Base-by-base conservation (phyloP, 1,139 yeast genomes). In the Diutina pseudorugosa region DNA sequence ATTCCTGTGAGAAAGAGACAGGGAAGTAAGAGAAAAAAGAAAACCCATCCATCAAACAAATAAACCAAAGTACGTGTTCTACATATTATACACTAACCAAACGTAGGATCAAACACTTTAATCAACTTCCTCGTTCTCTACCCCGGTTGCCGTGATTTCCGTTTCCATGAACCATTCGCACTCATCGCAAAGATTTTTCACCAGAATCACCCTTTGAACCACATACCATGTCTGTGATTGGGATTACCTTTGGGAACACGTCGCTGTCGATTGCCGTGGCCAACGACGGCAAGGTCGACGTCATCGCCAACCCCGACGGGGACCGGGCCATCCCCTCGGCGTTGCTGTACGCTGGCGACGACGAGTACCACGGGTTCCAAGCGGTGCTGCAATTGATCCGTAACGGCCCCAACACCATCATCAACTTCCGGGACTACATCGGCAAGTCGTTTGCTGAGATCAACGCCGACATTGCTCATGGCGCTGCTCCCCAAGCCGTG, bases 231-330 rank as follows among this genome's bases (percentile, higher is more conserved):
- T 62, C 65, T 53, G 88, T 90, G 61, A 87, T 93, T 70, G 98
- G 99, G 70, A 81, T 93, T 66, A 84, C 97, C 52, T 91, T 93
- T 68, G 99, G 99, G 69, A 93, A 93, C 80, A 85, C 96, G 52
- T 80, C 96, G 55, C 86, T 98, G 50, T 87, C 98, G 58, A 90
- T 93, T 68, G 97, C 98, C 49, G 87, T 86, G 65, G 90, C 91
- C 60, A 80, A 85, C 54, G 97, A 91, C 62, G 95, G 96, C 55
- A 88, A 86, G 68, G 95, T 90, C 56, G 97, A 93, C 65, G 96
- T 93, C 59, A 93, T 93, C 68, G 98, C 98, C 61, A 93, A 93
- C 80, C 97, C 95, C 61, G 98, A 93, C 66, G 99, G 99, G 68
- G 98, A 94, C 72, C 90, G 98, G 74, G 80, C 94, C 57, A 93